phyloP scores from a whole-genome alignment of 495 filamentous ascomycete species.

The Aspergillus incahuasiensis region DNA sequence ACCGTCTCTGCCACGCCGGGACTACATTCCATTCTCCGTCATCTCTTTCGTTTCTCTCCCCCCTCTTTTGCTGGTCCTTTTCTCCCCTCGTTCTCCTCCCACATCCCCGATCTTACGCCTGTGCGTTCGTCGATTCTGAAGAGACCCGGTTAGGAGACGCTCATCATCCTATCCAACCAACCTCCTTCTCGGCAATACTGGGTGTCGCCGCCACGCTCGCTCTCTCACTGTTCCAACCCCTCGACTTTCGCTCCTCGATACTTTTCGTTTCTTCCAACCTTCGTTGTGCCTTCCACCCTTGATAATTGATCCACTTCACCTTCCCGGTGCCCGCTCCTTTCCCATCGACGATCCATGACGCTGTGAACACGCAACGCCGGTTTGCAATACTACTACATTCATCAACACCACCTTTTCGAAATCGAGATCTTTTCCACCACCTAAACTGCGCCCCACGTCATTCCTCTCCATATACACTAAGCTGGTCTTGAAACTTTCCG shows the following conservation, averaged over 20 bases:
- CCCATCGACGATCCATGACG: constrained; percentile 17
- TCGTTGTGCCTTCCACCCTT: constrained; percentile 10
- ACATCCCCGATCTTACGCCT: constrained; percentile 9
- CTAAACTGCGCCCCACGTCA: background rate
- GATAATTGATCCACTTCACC: background rate
- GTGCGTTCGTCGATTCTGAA: constrained; percentile 16
- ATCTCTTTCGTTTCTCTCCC: constrained; percentile 4
- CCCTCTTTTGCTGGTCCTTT: constrained; percentile 19
- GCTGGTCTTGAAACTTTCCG: constrained; percentile 25
- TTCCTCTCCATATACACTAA: background rate
- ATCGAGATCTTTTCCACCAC: background rate
- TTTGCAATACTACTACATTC: constrained; percentile 3
- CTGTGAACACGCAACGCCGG: constrained; percentile 10
- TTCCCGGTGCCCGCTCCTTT: constrained; percentile 6
- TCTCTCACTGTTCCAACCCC: constrained; percentile 14
- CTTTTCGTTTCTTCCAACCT: constrained; percentile 13
- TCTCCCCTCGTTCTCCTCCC: constrained; percentile 15
- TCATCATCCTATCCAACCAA: constrained; percentile 13
- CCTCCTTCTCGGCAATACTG: constrained; percentile 30
- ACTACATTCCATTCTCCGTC: constrained; percentile 1
- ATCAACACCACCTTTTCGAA: background rate
- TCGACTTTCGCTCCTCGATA: constrained; percentile 15
- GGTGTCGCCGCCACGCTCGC: constrained; percentile 37
- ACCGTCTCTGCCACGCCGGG: background rate
- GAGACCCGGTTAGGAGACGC: constrained; percentile 11